Evolutionary conservation across 1,284 basidiomycete species (phyloP).

Genomic region (Lentinula novae-zelandiae): DNA sequence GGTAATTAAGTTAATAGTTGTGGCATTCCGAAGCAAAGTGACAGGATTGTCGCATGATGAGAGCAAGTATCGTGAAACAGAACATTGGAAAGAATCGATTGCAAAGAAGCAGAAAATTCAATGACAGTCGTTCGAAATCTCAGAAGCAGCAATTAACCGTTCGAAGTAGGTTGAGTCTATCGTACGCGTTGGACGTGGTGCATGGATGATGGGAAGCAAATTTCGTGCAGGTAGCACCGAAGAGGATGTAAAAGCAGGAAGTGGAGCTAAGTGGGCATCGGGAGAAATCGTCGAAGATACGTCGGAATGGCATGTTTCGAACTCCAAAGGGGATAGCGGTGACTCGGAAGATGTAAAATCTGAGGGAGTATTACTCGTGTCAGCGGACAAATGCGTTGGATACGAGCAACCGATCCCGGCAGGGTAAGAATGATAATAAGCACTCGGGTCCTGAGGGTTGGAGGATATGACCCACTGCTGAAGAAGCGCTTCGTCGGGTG

Average conservation of each 20-base stretch:
- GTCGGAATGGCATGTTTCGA: constrained; percentile 2
- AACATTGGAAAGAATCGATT: constrained; percentile 1
- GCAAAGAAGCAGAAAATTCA: neutral
- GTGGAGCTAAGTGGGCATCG: neutral
- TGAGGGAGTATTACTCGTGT: constrained; percentile 13
- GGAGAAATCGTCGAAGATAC: constrained; percentile 4
- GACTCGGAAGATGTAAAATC: constrained; percentile 16
- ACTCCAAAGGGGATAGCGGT: constrained; percentile 14
- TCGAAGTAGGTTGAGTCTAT: constrained; percentile 11
- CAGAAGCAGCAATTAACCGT: constrained; percentile 8
- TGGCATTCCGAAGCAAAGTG: neutral
- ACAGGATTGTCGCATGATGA: neutral
- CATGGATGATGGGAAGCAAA: constrained; percentile 10
- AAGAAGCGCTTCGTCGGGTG: neutral
- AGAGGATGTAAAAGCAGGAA: constrained; percentile 7
- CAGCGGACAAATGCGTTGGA: neutral
- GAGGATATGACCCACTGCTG: neutral
- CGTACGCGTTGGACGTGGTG: constrained; percentile 10
- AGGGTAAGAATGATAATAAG: constrained; percentile 2
- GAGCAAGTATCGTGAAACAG: neutral
- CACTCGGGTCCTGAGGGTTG: constrained; percentile 1
- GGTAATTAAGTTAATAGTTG: neutral
- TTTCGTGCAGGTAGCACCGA: neutral
- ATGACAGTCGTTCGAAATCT: neutral
- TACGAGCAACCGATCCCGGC: neutral